Evolutionary conservation across 805 yeast species (phyloP).

Genomic region (Zygosaccharomyces rouxii): DNA sequence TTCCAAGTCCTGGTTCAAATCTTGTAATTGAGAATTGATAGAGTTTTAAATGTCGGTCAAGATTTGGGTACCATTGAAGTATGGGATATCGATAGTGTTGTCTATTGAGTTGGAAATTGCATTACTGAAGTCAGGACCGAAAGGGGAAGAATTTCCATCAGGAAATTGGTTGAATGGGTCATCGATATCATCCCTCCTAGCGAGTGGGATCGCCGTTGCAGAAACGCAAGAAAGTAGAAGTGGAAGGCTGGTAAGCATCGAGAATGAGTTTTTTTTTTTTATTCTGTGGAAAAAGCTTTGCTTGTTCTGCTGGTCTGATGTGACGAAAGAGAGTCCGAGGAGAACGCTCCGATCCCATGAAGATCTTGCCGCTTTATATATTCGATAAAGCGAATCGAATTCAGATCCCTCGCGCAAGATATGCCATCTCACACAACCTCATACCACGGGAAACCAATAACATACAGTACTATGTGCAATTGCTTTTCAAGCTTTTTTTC

Average conservation of each 20-base stretch:
- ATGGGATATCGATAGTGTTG: too few relatives aligned
- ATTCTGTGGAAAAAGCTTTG: neutral
- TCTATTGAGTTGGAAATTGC: too few relatives aligned
- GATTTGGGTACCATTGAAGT: too few relatives aligned
- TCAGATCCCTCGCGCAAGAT: neutral
- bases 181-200: neutral
- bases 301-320: neutral
- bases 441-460: too few relatives aligned
- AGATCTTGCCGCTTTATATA: neutral
- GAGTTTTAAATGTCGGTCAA: too few relatives aligned
- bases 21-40: too few relatives aligned
- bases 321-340: neutral
- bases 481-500: too few relatives aligned
- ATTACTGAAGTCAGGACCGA: too few relatives aligned
- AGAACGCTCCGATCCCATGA: neutral
- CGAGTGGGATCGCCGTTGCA: neutral
- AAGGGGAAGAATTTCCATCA: neutral
- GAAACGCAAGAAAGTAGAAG: neutral
- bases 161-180: neutral
- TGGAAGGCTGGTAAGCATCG: neutral
- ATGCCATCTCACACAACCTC: too few relatives aligned
- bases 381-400: neutral
- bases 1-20: too few relatives aligned
- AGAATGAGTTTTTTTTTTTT: too few relatives aligned
- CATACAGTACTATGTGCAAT: too few relatives aligned